Percentiles rank a stretch among this genome's conserved stretches.
Conservation (phyloP, 768 basidiomycete genomes). For the Boletus reticuloceps region DNA sequence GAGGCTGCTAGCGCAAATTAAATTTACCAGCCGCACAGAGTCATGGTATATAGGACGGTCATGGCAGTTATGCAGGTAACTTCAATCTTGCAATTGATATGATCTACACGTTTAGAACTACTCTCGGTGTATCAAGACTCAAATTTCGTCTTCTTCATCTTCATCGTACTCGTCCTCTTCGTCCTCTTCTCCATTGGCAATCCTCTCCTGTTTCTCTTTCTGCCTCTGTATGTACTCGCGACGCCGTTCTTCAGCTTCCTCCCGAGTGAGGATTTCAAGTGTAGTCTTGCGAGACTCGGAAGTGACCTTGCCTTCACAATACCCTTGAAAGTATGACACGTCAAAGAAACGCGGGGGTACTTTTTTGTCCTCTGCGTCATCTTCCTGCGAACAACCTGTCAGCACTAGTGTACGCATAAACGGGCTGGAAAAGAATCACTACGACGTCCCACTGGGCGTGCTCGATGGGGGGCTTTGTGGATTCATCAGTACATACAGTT, state of each 20-base stretch:
- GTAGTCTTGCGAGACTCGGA: slow-evolving; percentile 19
- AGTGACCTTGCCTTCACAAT: slow-evolving; percentile 21
- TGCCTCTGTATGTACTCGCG: slow-evolving; percentile 4
- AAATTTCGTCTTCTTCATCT: neutral
- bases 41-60: too few species aligned
- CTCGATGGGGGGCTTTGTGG: slow-evolving; percentile 21
- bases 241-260: slow-evolving; percentile 15
- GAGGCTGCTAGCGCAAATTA: too few species aligned
- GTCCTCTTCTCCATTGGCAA: slow-evolving; percentile 4
- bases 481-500: neutral
- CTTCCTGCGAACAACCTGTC: slow-evolving; percentile 15
- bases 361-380: slow-evolving; percentile 21
- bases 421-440: neutral
- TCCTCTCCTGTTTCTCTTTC: slow-evolving; percentile 7
- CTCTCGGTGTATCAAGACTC: neutral
- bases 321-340: slow-evolving; percentile 22
- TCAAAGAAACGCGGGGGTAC: slow-evolving; percentile 20
- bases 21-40: too few species aligned
- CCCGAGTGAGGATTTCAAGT: slow-evolving; percentile 20
- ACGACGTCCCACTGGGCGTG: slow-evolving; percentile 3
- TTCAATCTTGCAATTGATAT: too few species aligned
- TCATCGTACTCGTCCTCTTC: slow-evolving; percentile 5
- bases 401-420: neutral
- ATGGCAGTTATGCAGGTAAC: too few species aligned
- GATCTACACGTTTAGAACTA: too few species aligned